These are phyloP conservation scores for Thielaviopsis euricoi DNA, from an alignment of 2,329 filamentous ascomycete genomes.

Conservation along the genomic window DNA sequence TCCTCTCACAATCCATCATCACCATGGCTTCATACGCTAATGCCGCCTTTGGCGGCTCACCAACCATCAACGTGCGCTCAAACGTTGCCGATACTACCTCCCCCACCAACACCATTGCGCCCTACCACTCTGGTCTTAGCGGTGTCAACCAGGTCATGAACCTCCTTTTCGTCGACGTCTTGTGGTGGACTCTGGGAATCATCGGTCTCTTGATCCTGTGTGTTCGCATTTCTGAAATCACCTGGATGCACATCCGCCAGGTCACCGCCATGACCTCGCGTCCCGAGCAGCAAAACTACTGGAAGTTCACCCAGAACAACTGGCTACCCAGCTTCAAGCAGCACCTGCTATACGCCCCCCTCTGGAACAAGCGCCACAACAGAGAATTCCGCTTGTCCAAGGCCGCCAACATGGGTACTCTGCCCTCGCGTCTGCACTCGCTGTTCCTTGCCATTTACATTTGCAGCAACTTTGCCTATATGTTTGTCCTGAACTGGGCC, in stretches of 20 bases:
- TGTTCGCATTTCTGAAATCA: slow-evolving; percentile 36
- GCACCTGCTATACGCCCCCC: slow-evolving; percentile 41
- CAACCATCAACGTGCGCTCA: slow-evolving; percentile 18
- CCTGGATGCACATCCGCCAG: slow-evolving; percentile 39
- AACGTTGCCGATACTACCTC: slow-evolving; percentile 19
- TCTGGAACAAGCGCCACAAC: slow-evolving; percentile 51
- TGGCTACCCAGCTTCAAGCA: slow-evolving; percentile 49
- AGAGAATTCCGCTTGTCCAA: slow-evolving; percentile 46
- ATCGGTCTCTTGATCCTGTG: slow-evolving; percentile 35
- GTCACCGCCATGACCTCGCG: slow-evolving; percentile 39
- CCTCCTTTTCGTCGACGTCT: slow-evolving; percentile 35
- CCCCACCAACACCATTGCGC: slow-evolving; percentile 27
- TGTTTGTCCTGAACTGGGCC: slow-evolving; percentile 44
- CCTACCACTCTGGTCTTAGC: slow-evolving; percentile 38
- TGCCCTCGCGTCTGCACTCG: slow-evolving; percentile 50
- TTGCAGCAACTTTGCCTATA: slow-evolving; percentile 44
- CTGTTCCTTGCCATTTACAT: slow-evolving; percentile 41
- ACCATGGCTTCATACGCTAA: slow-evolving; percentile 1
- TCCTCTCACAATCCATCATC: not conserved
- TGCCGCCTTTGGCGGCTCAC: slow-evolving; percentile 15
- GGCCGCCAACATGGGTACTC: slow-evolving; percentile 42
- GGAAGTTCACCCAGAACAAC: slow-evolving; percentile 38
- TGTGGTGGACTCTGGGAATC: slow-evolving; percentile 46
- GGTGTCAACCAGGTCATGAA: slow-evolving; percentile 45
- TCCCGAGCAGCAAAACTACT: slow-evolving; percentile 39